Evolutionary conservation across 2,329 filamentous ascomycete genomes (phyloP), one percentile per base, ranked within the genome.

Genomic region (Pezicula neosporulosa): DNA sequence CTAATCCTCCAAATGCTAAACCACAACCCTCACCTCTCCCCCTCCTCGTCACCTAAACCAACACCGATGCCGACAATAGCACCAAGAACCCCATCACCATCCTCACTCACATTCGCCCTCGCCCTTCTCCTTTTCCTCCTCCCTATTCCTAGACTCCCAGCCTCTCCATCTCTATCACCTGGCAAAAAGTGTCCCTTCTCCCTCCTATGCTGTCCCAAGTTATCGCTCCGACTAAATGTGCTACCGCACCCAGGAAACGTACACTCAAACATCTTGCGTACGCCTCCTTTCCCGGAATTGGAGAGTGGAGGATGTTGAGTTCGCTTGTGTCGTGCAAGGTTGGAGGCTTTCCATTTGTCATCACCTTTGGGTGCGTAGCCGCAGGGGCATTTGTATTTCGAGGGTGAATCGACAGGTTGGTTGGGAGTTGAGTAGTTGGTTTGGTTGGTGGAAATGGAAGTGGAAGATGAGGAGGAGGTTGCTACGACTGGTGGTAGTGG

Each of bases 281-380:
- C 21, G 21, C 55, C 44, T 4, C 44, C 44, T 8, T 24, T 24
- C 24, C 18, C 47, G 6, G 30, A 15, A 3, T 12, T 12, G 9
- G 50, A 41, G 2, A 51, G 13, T 16, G 27, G 21, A 9, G 24
- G 39, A 42, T 65, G 62, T 24, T 60, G 60, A 3, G 56, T 61
- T 13, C 53, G 52, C 21, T 58, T 57, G 36, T 64, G 62, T 4
- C 62, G 50, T 6, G 53, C 54, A 3, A 65, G 47, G 19, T 65
- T 65, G 1, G 59, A 63, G 7, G 46, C 44, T 51, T 60, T 63
- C 61, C 61, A 64, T 47, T 57, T 57, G 8, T 63, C 52, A 41
- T 60, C 50, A 16, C 63, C 63, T 3, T 41, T 45, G 6, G 60
- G 57, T 4, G 51, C 35, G 44, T 63, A 59, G 15, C 33, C 42